A percentile compares a stretch with the other conserved stretches of the same genome.
Evolutionary conservation across 2,329 filamentous ascomycete genomes (phyloP).

Genomic region (Elsinoe ampelina): DNA sequence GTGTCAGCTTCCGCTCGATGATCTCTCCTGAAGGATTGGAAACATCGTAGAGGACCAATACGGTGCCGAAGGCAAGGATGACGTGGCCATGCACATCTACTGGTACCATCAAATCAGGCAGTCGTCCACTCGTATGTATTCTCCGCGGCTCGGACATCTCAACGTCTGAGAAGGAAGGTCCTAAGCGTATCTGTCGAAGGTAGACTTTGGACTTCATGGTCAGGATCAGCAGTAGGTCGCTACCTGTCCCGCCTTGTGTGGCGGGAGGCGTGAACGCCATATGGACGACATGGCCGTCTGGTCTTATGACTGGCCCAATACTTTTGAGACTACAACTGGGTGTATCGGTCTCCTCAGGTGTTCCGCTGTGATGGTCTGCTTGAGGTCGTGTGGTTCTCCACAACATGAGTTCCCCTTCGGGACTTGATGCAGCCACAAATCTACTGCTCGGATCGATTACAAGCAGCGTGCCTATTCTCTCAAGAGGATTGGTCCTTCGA

Average conservation of each 20-base stretch:
- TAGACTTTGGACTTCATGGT: neutral
- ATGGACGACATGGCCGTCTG: conserved; percentile 69
- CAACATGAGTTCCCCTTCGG: conserved; percentile 41
- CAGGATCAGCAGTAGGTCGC: neutral
- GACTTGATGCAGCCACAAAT: conserved; percentile 58
- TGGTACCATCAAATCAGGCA: conserved; percentile 17
- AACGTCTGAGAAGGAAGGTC: neutral
- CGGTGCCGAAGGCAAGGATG: conserved; percentile 13
- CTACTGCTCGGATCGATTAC: conserved; percentile 65
- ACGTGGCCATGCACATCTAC: conserved; percentile 14
- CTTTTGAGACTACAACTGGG: neutral
- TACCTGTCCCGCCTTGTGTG: neutral
- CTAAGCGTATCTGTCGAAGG: neutral
- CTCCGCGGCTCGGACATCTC: neutral
- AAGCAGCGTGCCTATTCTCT: conserved; percentile 55
- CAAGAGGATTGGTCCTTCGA: conserved; percentile 43
- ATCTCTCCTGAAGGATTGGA: neutral
- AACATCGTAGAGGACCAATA: conserved; percentile 1
- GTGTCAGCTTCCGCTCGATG: neutral
- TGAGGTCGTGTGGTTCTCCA: neutral
- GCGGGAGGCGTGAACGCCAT: conserved; percentile 55
- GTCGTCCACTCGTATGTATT: conserved; percentile 2
- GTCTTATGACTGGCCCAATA: conserved; percentile 23
- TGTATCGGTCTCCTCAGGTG: neutral
- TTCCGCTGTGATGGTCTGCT: neutral